A percentile compares a stretch with the other conserved stretches of the same genome.
These are phyloP conservation scores for Rhodotorula toruloides DNA, from an alignment of 768 basidiomycete species.

Conservation along the genomic window DNA sequence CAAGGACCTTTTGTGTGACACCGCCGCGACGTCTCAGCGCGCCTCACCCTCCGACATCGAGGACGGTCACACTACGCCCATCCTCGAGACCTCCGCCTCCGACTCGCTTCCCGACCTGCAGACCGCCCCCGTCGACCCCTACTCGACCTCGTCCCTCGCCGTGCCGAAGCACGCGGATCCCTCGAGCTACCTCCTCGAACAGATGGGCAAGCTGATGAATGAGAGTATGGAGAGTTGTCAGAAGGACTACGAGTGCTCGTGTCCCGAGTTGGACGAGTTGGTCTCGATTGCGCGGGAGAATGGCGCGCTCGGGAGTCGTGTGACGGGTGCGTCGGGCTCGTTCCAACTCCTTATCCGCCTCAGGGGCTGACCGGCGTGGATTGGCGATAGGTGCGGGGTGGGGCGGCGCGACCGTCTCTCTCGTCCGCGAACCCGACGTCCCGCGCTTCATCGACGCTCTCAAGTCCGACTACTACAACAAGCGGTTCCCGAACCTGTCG, in stretches of 20 bases:
- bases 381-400: slow-evolving; percentile 67
- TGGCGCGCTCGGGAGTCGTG: slow-evolving; percentile 72
- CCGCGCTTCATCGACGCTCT: slow-evolving; percentile 61
- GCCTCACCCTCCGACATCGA: slow-evolving; percentile 16
- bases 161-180: slow-evolving; percentile 10
- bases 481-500: slow-evolving; percentile 60
- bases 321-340: slow-evolving; percentile 59
- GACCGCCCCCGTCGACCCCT: slow-evolving; percentile 21
- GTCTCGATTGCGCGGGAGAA: slow-evolving; percentile 60
- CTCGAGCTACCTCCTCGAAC: slow-evolving; percentile 23
- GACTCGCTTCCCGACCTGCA: slow-evolving; percentile 3
- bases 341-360: background rate
- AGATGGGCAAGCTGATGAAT: slow-evolving; percentile 70
- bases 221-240: slow-evolving; percentile 69
- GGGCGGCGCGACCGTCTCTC: slow-evolving; percentile 83
- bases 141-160: background rate
- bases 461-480: slow-evolving; percentile 53
- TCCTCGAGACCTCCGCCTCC: slow-evolving; percentile 12
- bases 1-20: slow-evolving; percentile 56
- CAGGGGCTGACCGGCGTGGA: background rate
- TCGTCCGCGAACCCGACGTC: slow-evolving; percentile 63
- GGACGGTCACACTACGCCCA: background rate
- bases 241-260: slow-evolving; percentile 61
- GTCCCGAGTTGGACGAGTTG: slow-evolving; percentile 66
- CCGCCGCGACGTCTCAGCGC: slow-evolving; percentile 40